These are phyloP conservation scores for Botrytis paeoniae DNA, from an alignment of 2,329 filamentous ascomycete species.

Conservation along the genomic window DNA sequence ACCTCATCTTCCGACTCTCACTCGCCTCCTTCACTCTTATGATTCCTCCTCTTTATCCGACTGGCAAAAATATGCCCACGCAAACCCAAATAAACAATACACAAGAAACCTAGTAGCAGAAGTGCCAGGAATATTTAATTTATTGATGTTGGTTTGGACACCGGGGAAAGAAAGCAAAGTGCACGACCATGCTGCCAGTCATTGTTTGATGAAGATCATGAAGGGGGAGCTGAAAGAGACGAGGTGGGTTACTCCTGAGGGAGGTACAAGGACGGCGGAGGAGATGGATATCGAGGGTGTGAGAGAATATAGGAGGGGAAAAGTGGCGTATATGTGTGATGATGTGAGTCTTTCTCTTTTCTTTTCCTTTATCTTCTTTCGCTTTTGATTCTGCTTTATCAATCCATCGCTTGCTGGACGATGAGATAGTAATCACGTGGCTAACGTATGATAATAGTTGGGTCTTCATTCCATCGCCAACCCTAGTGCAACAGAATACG, in stretches of 20 bases:
- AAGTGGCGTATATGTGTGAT: slow-evolving; percentile 90
- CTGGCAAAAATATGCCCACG: slow-evolving; percentile 73
- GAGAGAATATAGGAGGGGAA: slow-evolving; percentile 60
- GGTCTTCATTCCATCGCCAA: slow-evolving; percentile 85
- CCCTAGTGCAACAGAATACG: slow-evolving; percentile 65
- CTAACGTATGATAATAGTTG: slow-evolving; percentile 43
- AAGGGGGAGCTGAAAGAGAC: slow-evolving; percentile 76
- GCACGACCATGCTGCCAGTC: slow-evolving; percentile 84
- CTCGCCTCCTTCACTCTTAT: slow-evolving; percentile 27
- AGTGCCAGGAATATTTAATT: slow-evolving; percentile 66
- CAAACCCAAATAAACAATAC: slow-evolving; percentile 66
- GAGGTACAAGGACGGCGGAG: slow-evolving; percentile 18
- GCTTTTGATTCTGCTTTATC: background rate
- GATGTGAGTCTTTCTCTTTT: slow-evolving; percentile 40
- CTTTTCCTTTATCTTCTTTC: background rate
- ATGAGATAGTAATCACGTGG: background rate
- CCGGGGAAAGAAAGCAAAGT: slow-evolving; percentile 80
- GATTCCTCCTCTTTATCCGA: slow-evolving; percentile 39
- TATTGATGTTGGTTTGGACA: slow-evolving; percentile 82
- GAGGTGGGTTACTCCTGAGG: slow-evolving; percentile 52
- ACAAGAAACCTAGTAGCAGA: slow-evolving; percentile 88
- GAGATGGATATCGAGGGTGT: slow-evolving; percentile 46
- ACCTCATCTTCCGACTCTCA: slow-evolving; percentile 26
- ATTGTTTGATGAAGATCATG: slow-evolving; percentile 91
- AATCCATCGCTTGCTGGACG: background rate